Base-by-base conservation (phyloP, 164 flowering plant species). In the Vitis rupestris region DNA sequence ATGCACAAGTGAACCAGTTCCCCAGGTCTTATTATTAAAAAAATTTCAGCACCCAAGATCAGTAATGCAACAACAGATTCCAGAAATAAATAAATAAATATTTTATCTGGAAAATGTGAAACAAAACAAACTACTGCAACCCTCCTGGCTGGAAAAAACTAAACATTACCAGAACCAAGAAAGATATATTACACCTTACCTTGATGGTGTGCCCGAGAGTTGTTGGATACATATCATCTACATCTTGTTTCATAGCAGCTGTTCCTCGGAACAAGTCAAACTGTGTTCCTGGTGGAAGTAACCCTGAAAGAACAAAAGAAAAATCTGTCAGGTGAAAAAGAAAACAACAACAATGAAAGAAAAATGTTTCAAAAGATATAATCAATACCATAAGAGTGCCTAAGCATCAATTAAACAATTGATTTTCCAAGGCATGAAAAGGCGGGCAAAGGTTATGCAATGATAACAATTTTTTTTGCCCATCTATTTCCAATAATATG, bases 181-280 rank as follows among this genome's bases (percentile, higher is more conserved):
- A 7, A 69, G 37, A 54, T 27, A n/a, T 4, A 44, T 27, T 8
- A 65, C 15, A 48, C 31, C 66, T 54, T 61, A 86, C 99, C 90
- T 90, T 96, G 29, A 93, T 92, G 55, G 97, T 92, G 71, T 93
- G 99, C 3, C 77, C 81, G 68, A 93, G 92, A 68, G 83, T 82
- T 53, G 97, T 90, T 54, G 98, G 97, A 72, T 88, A 88, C 82
- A 82, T 87, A 74, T 96, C 99, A 70, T 96, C 99, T 57, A 90
- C 94, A 75, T 96, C 99, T 75, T 96, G 98, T 80, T 91, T 96
- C 99, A 96, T 92, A 64, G 98, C 98, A 83, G 99, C 98, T 51
- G 99, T 96, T 75, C 98, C 98, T 69, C 98, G 81, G 76, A 96
- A 96, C 66, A 96, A 76, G 72, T 96, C 99, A 83, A 96, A 96